These are phyloP conservation scores for Aspergillus jensenii DNA, from an alignment of 2,329 filamentous ascomycete species.

Conservation along the genomic window DNA sequence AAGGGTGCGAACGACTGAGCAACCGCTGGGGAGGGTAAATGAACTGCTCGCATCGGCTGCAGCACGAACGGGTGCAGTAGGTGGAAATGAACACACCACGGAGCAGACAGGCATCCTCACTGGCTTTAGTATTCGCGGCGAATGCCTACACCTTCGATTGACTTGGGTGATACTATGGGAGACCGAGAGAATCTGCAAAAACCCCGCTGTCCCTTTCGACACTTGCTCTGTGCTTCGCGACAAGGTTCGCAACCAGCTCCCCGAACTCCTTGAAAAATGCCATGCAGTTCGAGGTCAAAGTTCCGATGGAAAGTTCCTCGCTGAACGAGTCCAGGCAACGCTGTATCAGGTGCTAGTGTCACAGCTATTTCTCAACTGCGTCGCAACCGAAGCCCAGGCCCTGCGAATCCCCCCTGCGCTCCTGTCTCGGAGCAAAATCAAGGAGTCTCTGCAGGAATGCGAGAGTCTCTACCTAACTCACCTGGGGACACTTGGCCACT, in stretches of 20 bases:
- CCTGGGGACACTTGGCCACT: background rate
- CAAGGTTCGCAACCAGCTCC: background rate
- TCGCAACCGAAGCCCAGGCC: too few species aligned
- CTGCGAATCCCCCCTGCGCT: too few species aligned
- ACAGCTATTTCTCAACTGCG: background rate
- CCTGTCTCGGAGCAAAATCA: background rate
- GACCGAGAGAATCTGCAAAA: background rate
- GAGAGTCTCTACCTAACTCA: background rate
- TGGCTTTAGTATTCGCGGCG: conserved; percentile 4
- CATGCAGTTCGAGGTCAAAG: background rate
- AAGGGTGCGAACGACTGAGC: background rate
- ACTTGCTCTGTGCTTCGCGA: background rate
- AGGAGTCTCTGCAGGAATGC: background rate
- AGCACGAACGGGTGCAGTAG: background rate
- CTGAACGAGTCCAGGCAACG: conserved; percentile 4
- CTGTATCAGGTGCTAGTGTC: conserved; percentile 7
- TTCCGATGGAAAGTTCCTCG: background rate
- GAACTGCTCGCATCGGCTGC: conserved; percentile 2
- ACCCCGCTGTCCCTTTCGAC: background rate
- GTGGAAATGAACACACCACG: background rate
- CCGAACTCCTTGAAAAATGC: background rate
- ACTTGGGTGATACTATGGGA: conserved; percentile 1
- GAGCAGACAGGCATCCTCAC: conserved; percentile 1
- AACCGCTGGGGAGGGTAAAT: conserved; percentile 9
- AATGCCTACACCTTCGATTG: background rate